Evolutionary conservation across 495 filamentous ascomycete species (phyloP).

Genomic region (Rostrohypoxylon terebratum): DNA sequence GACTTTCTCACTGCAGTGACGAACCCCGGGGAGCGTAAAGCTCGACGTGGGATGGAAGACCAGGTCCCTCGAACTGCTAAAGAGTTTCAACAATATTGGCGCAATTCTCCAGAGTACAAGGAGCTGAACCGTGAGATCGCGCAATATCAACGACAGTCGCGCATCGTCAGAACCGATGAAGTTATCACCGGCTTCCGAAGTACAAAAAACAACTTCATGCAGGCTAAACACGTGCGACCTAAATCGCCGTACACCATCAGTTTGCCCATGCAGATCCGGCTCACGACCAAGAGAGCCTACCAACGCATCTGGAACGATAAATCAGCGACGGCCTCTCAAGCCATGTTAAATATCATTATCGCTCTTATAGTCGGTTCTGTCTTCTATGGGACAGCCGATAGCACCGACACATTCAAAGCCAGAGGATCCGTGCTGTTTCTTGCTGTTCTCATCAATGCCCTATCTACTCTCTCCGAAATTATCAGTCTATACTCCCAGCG

Average conservation of each 20-base stretch:
- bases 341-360: background rate
- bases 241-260: conserved; percentile 17
- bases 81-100: conserved; percentile 15
- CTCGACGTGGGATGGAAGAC: conserved; percentile 1
- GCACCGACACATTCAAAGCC: background rate
- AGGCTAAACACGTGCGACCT: conserved; percentile 4
- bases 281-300: conserved; percentile 9
- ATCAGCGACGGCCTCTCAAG: background rate
- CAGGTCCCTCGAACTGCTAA: conserved; percentile 8
- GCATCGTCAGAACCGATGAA: conserved; percentile 2
- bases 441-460: conserved; percentile 10
- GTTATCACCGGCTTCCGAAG: background rate
- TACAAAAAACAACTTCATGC: conserved; percentile 18
- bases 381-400: background rate
- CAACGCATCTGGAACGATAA: conserved; percentile 16
- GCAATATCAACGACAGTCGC: conserved; percentile 13
- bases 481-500: conserved; percentile 13
- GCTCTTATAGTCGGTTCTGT: conserved; percentile 6
- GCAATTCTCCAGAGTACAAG: conserved; percentile 11
- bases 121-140: conserved; percentile 4
- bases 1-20: conserved; percentile 14
- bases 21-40: conserved; percentile 4
- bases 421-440: conserved; percentile 11
- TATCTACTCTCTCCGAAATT: conserved; percentile 4
- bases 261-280: conserved; percentile 6